Percentiles rank a stretch among this genome's conserved stretches.
Evolutionary conservation across 495 filamentous ascomycete species (phyloP).

Genomic region (Podospora appendiculata): DNA sequence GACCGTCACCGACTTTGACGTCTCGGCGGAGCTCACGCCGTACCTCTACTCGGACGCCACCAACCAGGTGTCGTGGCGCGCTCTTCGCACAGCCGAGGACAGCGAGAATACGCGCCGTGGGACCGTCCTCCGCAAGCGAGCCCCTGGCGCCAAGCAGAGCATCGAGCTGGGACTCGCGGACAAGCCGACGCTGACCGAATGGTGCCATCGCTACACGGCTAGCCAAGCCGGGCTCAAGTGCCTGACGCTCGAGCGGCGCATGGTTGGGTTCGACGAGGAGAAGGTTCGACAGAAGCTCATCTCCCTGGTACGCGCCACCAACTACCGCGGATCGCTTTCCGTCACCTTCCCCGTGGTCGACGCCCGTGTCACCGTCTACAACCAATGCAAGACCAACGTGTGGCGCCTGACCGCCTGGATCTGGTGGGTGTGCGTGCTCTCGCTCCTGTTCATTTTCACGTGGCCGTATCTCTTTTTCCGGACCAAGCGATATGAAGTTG

Average conservation of each 20-base stretch:
- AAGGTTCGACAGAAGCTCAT: conserved; percentile 35
- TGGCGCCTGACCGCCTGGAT: conserved; percentile 52
- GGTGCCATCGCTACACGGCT: conserved; percentile 49
- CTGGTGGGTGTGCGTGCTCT: conserved; percentile 50
- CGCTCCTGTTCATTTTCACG: conserved; percentile 52
- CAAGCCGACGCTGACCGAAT: conserved; percentile 42
- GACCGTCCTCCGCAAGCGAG: conserved; percentile 30
- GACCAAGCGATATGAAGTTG: conserved; percentile 55
- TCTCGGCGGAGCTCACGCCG: conserved; percentile 41
- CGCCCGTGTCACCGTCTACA: conserved; percentile 44
- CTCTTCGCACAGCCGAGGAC: conserved; percentile 31
- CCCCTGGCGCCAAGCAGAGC: conserved; percentile 29
- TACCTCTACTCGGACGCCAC: conserved; percentile 37
- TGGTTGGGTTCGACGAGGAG: conserved; percentile 44
- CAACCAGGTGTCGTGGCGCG: conserved; percentile 17
- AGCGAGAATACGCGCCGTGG: conserved; percentile 33
- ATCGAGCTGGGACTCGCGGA: conserved; percentile 24
- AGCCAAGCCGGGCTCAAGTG: conserved; percentile 41
- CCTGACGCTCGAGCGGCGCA: conserved; percentile 41
- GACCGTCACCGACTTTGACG: conserved; percentile 42
- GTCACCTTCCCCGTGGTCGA: conserved; percentile 47
- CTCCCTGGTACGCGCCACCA: conserved; percentile 44
- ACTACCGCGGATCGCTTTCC: conserved; percentile 49
- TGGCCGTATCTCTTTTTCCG: conserved; percentile 58
- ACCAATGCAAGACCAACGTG: conserved; percentile 43